Evolutionary conservation across 768 basidiomycete genomes (phyloP), one percentile per base, ranked within the genome.

Genomic region (Psilocybe cyanescens): DNA sequence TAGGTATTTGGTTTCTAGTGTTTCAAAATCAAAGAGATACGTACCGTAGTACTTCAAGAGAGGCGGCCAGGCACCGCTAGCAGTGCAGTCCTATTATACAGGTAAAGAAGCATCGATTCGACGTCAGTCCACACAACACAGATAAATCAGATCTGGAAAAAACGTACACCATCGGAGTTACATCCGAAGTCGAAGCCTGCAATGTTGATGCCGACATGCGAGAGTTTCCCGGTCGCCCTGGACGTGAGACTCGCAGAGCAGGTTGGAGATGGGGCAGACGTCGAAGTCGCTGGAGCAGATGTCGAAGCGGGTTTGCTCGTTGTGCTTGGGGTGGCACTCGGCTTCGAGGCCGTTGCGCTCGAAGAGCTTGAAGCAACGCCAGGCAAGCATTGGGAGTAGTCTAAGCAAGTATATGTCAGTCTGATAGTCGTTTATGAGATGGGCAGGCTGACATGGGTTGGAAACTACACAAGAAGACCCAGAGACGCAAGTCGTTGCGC

Each of bases 161-260:
- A 5, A 61, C 68, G 5, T 44, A 71, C 70, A 16, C 83, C 83
- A 60, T 81, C 78, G 6, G 72, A 71, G 58, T 74, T 71, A 62
- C 82, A 82, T 8, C 83, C 81, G 65, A 86, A 85, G 67, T 85
- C 84, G 65, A 83, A 85, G 0, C 84, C 84, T 33, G 83, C 74
- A 51, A 86, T 85, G 69, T 86, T 85, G 28, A 86, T 75, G 49
- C 85, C 82, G 3, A 74, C 73, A 59, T 79, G 78, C 44, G 70
- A 69, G 17, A 83, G 69, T 14, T 70, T 72, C 39, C 74, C 74
- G 4, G 76, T 67, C 5, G 75, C 67, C 19, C 69, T 49, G 72
- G 64, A 1, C 81, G 81, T 29, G 77, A 79, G 2, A 83, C 80
- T 74, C 76, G 62, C 31, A 53, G 47, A 30, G 74, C 67, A 29